phyloP scores from a whole-genome alignment of 1,284 basidiomycete genomes.

The Trichosporon coremiiforme region DNA sequence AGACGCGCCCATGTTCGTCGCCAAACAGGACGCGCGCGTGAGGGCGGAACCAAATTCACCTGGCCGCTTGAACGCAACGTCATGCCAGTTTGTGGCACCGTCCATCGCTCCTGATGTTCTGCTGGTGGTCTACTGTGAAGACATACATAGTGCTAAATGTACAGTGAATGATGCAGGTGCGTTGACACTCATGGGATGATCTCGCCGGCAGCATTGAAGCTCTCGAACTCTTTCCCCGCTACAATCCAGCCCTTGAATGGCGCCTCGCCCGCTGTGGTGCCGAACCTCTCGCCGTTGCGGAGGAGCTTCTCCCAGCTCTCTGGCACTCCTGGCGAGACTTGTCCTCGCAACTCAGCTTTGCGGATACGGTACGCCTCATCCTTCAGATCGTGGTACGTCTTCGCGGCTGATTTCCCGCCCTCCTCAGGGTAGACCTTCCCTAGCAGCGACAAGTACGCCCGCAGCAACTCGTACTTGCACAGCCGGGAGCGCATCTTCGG shows the following conservation, averaged over 20 bases:
- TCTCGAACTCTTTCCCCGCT: slow-evolving; percentile 62
- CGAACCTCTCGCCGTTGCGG: slow-evolving; percentile 22
- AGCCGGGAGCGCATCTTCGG: slow-evolving; percentile 38
- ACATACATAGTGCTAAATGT: background rate
- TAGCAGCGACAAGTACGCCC: slow-evolving; percentile 51
- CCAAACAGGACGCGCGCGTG: slow-evolving; percentile 9
- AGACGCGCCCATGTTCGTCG: background rate
- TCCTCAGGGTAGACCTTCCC: background rate
- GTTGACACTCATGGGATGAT: background rate
- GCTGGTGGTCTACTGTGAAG: no score
- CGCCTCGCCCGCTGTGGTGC: slow-evolving; percentile 27
- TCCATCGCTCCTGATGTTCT: no score
- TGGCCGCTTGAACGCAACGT: background rate
- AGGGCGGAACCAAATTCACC: background rate
- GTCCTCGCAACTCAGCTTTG: slow-evolving; percentile 60
- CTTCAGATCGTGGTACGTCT: slow-evolving; percentile 58
- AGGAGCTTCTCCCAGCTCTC: slow-evolving; percentile 22
- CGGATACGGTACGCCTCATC: slow-evolving; percentile 59
- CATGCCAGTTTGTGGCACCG: slow-evolving; percentile 5
- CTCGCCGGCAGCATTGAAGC: slow-evolving; percentile 51
- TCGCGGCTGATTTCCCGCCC: background rate
- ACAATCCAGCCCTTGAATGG: slow-evolving; percentile 67
- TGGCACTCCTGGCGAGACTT: slow-evolving; percentile 34
- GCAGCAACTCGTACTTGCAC: slow-evolving; percentile 57
- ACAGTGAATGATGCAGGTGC: background rate